Base-by-base conservation (phyloP, 2,329 filamentous ascomycete genomes). In the Pseudophaeomoniella oleicola region DNA sequence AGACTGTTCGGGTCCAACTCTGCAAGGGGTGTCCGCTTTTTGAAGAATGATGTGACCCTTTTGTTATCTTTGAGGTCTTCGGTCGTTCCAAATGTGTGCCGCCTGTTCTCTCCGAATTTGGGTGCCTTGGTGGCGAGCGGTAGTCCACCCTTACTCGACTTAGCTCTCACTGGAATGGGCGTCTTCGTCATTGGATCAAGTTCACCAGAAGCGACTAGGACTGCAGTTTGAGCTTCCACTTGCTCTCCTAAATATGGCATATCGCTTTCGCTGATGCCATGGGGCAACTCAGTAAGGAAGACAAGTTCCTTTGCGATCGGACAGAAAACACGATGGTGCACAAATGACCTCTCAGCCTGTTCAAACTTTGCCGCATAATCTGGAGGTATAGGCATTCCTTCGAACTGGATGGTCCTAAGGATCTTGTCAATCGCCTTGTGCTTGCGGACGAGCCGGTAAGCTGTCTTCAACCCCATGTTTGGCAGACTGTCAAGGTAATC, bases 251-350 rank as follows among this genome's bases (percentile, higher is more conserved):
- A 84, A 49, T 81, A 96, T 1, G 80, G 72, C 68, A 94, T 78
- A 30, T 80, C 72, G 6, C 76, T 72, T 1, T 78, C 63, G 16
- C 77, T 71, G 15, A 85, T 55, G 3, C 72, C 72, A 4, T 69
- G 61, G 1, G 75, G 71, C 0, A 79, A 69, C 11, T 75, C 66
- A 1, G 77, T 90, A 40, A 94, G 66, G 41, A 85, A 77, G 30
- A 94, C 81, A 32, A 96, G 59, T 42, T 75, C 63, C 39, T 78
- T 67, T 30, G 71, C 67, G 27, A 67, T 63, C 0, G 88, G 86
- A 53, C 88, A 96, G 55, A 83, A 98, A 3, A 96, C 88, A 59
- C 90, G 82, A 60, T 94, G 90, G 51, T 96, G 82, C 13, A 94
- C 62, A 51, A 98, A 98, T 0, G 90, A 96, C 46, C 83, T 65